A percentile compares a stretch with the other conserved stretches of the same genome.
These are phyloP conservation scores for Allium fistulosum DNA, from an alignment of 106 monocot genomes.

Conservation along the genomic window DNA sequence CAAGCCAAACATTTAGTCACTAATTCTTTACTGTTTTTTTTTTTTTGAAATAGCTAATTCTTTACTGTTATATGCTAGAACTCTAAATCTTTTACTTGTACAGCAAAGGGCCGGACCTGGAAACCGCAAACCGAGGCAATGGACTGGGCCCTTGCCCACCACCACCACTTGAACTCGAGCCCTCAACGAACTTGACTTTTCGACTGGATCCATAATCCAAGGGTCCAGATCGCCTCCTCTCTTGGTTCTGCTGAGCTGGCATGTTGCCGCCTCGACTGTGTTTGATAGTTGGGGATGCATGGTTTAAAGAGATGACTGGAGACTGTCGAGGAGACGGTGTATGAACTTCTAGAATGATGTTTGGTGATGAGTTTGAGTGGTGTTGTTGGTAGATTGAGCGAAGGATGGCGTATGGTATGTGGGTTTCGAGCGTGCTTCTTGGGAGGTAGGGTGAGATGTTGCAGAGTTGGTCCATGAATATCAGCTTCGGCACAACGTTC, in stretches of 20 bases:
- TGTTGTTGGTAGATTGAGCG: slow-evolving; percentile 67
- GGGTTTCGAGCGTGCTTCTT: slow-evolving; percentile 82
- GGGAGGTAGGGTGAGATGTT: slow-evolving; percentile 74
- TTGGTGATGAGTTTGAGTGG: slow-evolving; percentile 33
- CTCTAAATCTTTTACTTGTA: slow-evolving; percentile 43
- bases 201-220: slow-evolving; percentile 53
- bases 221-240: slow-evolving; percentile 58
- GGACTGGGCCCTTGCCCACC: slow-evolving; percentile 54
- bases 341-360: slow-evolving; percentile 25
- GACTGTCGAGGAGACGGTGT: slow-evolving; percentile 70
- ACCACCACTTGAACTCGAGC: slow-evolving; percentile 35
- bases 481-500: slow-evolving; percentile 64
- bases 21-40: too few species aligned
- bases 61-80: too few species aligned
- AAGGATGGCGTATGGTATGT: slow-evolving; percentile 78
- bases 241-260: slow-evolving; percentile 26
- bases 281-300: slow-evolving; percentile 70
- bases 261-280: slow-evolving; percentile 31
- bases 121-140: slow-evolving; percentile 65
- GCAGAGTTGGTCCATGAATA: slow-evolving; percentile 92
- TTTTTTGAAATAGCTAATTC: too few species aligned
- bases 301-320: slow-evolving; percentile 60
- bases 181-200: slow-evolving; percentile 73
- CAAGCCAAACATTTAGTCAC: too few species aligned
- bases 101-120: slow-evolving; percentile 68